phyloP scores from a whole-genome alignment of 352 stramenopile genomes.

The Plasmopara viticola region DNA sequence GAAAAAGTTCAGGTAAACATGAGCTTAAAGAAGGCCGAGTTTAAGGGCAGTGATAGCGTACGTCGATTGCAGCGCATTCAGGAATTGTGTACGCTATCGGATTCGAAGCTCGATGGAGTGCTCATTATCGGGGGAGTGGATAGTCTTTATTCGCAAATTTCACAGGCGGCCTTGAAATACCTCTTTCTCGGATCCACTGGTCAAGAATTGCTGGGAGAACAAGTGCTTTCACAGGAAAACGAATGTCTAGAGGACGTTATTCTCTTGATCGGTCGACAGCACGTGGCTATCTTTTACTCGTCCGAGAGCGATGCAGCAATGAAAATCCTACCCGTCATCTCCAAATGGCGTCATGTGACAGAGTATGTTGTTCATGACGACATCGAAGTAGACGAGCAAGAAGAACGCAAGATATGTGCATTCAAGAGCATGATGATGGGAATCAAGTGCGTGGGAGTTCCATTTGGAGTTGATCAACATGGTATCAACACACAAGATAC shows the following conservation, averaged over 20 bases:
- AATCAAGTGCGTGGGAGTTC: conserved; percentile 44
- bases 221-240: conserved; percentile 61
- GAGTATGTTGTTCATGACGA: conserved; percentile 60
- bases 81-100: conserved; percentile 29
- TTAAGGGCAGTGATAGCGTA: conserved; percentile 46
- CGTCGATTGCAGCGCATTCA: conserved; percentile 49
- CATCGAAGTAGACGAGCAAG: conserved; percentile 63
- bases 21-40: conserved; percentile 38
- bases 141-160: conserved; percentile 54
- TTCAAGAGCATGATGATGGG: conserved; percentile 58
- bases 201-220: conserved; percentile 65
- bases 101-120: conserved; percentile 35
- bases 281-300: conserved; percentile 55
- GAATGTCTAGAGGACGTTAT: conserved; percentile 67
- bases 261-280: conserved; percentile 39
- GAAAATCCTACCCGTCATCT: conserved; percentile 60
- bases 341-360: conserved; percentile 56
- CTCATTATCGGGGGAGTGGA: conserved; percentile 67
- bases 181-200: conserved; percentile 63
- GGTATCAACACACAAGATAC: conserved; percentile 35
- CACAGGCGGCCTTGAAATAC: conserved; percentile 67
- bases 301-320: conserved; percentile 55
- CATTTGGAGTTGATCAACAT: conserved; percentile 34
- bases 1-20: too few relatives aligned
- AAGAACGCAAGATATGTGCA: conserved; percentile 54